Evolutionary conservation across 805 yeast genomes (phyloP).

Genomic region (Starmerella vaccinii): DNA sequence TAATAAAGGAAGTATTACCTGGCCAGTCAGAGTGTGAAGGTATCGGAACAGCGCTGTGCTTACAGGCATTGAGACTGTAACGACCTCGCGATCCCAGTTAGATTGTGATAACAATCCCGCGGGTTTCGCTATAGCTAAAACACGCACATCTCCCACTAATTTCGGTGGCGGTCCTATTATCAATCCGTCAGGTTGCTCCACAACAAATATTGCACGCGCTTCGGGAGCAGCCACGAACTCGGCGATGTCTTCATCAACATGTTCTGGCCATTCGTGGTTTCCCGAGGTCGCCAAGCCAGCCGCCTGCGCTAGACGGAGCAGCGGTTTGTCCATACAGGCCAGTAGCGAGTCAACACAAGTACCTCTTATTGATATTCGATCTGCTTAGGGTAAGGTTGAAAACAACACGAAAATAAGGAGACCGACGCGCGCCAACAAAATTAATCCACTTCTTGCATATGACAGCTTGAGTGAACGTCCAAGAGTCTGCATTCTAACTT

Average conservation of each 20-base stretch:
- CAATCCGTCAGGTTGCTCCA: slow-evolving; percentile 18
- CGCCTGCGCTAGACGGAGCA: slow-evolving; percentile 15
- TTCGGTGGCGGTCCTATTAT: slow-evolving; percentile 21
- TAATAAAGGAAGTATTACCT: slow-evolving; percentile 62
- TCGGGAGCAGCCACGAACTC: slow-evolving; percentile 12
- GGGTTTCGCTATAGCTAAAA: slow-evolving; percentile 15
- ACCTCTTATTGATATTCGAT: not conserved
- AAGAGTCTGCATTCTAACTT: too few species aligned
- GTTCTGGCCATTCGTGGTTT: slow-evolving; percentile 17
- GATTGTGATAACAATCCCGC: slow-evolving; percentile 5
- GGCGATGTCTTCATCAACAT: slow-evolving; percentile 16
- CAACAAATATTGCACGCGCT: slow-evolving; percentile 17
- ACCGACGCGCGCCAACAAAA: too few species aligned
- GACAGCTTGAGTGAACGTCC: too few species aligned
- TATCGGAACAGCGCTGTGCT: slow-evolving; percentile 23
- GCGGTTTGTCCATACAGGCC: slow-evolving; percentile 16
- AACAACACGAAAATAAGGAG: slow-evolving; percentile 1
- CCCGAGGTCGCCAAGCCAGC: slow-evolving; percentile 8
- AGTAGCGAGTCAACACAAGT: too few species aligned
- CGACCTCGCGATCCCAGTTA: slow-evolving; percentile 12
- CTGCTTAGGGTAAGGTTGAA: not conserved
- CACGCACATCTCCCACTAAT: not conserved
- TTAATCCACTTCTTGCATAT: too few species aligned
- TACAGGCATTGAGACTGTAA: slow-evolving; percentile 11
- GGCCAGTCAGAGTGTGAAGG: slow-evolving; percentile 47